Percentiles rank a stretch among this genome's conserved stretches.
These are phyloP conservation scores for Amanita fuliginea DNA, from an alignment of 768 basidiomycete species.

Conservation along the genomic window DNA sequence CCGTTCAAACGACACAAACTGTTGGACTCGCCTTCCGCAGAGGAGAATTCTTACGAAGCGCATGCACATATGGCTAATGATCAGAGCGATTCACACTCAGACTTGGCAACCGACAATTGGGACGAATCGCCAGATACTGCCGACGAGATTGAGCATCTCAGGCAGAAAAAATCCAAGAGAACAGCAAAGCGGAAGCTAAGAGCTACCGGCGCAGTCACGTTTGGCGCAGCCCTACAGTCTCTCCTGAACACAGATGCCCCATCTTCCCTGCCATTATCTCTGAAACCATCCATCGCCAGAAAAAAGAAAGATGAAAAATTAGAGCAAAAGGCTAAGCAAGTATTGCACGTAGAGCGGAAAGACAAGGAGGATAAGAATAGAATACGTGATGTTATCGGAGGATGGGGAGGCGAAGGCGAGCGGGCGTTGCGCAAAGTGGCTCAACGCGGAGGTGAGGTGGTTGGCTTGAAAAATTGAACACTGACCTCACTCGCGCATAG, in stretches of 20 bases:
- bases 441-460: slow-evolving; percentile 62
- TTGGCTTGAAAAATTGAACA: slow-evolving; percentile 1
- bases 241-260: slow-evolving; percentile 64
- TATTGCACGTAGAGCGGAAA: slow-evolving; percentile 59
- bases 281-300: slow-evolving; percentile 62
- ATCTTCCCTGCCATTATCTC: slow-evolving; percentile 59
- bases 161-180: slow-evolving; percentile 59
- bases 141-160: slow-evolving; percentile 49
- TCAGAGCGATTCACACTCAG: slow-evolving; percentile 14
- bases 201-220: slow-evolving; percentile 63
- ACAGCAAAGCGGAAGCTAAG: slow-evolving; percentile 77
- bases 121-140: slow-evolving; percentile 37
- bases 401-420: slow-evolving; percentile 83
- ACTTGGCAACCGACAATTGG: slow-evolving; percentile 12
- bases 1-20: slow-evolving; percentile 44
- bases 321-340: slow-evolving; percentile 60
- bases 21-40: slow-evolving; percentile 12
- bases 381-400: slow-evolving; percentile 65
- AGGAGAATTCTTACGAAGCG: slow-evolving; percentile 17
- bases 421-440: slow-evolving; percentile 72
- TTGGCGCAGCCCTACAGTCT: slow-evolving; percentile 65
- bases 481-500: slow-evolving; percentile 20
- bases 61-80: slow-evolving; percentile 9
- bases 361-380: slow-evolving; percentile 63
- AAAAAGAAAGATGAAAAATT: slow-evolving; percentile 69